Conservation (phyloP, 495 filamentous ascomycete species). For the Tuber calosporum region DNA sequence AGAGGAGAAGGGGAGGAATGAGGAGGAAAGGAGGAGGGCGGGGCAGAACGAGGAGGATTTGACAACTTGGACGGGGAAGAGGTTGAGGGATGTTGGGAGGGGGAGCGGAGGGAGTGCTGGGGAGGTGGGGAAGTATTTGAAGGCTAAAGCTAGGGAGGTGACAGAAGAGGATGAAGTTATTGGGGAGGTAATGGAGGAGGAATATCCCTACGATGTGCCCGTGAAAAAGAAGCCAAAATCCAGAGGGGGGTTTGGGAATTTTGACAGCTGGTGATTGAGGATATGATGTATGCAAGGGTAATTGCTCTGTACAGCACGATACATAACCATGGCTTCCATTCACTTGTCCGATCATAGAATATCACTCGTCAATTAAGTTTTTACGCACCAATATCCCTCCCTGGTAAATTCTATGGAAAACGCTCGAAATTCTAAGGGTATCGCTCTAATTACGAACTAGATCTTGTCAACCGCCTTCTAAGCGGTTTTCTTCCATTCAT, state of each 20-base stretch:
- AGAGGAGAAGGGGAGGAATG: constrained; percentile 49
- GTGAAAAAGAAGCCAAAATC: constrained; percentile 72
- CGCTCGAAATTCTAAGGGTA: not conserved
- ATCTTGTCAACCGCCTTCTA: not conserved
- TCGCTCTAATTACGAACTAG: not conserved
- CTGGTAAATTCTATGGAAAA: not conserved
- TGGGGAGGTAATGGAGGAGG: constrained; percentile 52
- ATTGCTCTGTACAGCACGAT: not conserved
- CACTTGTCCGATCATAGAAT: not conserved
- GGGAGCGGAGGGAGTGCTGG: constrained; percentile 46
- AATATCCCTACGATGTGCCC: constrained; percentile 57
- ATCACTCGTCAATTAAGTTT: not conserved
- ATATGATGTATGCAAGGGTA: not conserved
- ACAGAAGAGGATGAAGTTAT: constrained; percentile 52
- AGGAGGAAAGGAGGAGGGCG: constrained; percentile 48
- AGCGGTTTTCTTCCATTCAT: constrained; percentile 53
- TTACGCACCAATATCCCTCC: too few species aligned
- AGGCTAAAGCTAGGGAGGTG: constrained; percentile 47
- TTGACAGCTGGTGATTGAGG: constrained; percentile 63
- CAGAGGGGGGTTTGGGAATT: constrained; percentile 82
- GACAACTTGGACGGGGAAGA: constrained; percentile 88
- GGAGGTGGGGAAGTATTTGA: constrained; percentile 74
- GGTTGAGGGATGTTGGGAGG: constrained; percentile 56
- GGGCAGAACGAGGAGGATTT: constrained; percentile 66
- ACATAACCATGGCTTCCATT: not conserved